Percentiles rank a stretch among this genome's conserved stretches.
These are phyloP conservation scores for Melanopsichium pennsylvanicum DNA, from an alignment of 1,284 basidiomycete species.

Conservation along the genomic window DNA sequence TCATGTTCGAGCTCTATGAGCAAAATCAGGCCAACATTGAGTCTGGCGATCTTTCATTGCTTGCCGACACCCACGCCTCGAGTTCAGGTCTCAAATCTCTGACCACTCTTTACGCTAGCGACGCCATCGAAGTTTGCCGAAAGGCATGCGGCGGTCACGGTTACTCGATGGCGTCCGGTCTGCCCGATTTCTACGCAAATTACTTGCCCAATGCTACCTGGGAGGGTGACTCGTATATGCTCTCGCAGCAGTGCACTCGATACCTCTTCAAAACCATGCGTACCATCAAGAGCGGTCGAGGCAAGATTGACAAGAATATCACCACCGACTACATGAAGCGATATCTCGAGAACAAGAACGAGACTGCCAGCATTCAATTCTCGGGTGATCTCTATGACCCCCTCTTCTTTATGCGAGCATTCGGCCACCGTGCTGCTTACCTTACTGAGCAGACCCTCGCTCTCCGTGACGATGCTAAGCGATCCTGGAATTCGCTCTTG, in stretches of 20 bases:
- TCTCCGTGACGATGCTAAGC: conserved; percentile 65
- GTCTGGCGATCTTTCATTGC: conserved; percentile 64
- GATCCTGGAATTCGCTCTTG: conserved; percentile 66
- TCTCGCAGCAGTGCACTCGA: conserved; percentile 66
- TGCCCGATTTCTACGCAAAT: conserved; percentile 58
- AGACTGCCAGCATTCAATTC: conserved; percentile 52
- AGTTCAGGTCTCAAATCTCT: conserved; percentile 66
- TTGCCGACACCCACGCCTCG: conserved; percentile 66
- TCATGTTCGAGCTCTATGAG: conserved; percentile 66
- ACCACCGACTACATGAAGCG: conserved; percentile 65
- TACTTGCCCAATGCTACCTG: conserved; percentile 64
- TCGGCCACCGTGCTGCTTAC: conserved; percentile 67
- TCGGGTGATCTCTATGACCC: conserved; percentile 60
- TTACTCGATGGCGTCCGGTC: conserved; percentile 62
- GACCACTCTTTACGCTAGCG: conserved; percentile 65
- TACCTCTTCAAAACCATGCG: conserved; percentile 66
- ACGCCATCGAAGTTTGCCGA: conserved; percentile 67
- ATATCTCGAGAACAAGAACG: conserved; percentile 62
- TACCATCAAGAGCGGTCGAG: conserved; percentile 47
- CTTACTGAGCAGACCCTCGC: conserved; percentile 64
- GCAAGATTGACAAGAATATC: conserved; percentile 54
- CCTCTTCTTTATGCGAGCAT: conserved; percentile 65
- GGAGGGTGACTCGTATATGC: conserved; percentile 67
- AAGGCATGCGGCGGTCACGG: conserved; percentile 67
- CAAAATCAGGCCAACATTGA: conserved; percentile 63